These are phyloP conservation scores for Xylaria longipes DNA, from an alignment of 495 filamentous ascomycete genomes.

Conservation along the genomic window DNA sequence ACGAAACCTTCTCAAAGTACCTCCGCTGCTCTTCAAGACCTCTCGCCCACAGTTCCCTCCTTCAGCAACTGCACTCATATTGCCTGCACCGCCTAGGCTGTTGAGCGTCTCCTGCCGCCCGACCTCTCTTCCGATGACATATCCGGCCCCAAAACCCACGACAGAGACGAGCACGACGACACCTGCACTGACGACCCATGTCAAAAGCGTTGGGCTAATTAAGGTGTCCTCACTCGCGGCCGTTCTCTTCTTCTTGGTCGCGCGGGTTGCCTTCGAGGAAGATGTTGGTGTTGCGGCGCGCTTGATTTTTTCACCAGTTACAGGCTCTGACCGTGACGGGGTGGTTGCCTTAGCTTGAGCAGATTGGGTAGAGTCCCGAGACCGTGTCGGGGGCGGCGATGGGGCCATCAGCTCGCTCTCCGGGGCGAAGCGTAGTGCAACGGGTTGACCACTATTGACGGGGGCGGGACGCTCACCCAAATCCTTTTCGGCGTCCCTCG, in stretches of 20 bases:
- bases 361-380: constrained; percentile 36
- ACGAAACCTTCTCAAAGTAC: constrained; percentile 53
- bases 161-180: constrained; percentile 91
- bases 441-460: constrained; percentile 54
- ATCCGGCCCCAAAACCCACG: constrained; percentile 92
- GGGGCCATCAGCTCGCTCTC: constrained; percentile 72
- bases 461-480: constrained; percentile 33
- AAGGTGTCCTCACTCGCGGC: constrained; percentile 42
- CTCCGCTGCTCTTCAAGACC: constrained; percentile 44
- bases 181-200: constrained; percentile 90
- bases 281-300: constrained; percentile 50
- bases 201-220: constrained; percentile 78
- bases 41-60: constrained; percentile 50
- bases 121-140: constrained; percentile 84
- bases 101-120: constrained; percentile 67
- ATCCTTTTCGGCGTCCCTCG: constrained; percentile 61
- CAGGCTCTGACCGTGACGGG: constrained; percentile 33
- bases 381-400: constrained; percentile 33
- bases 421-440: constrained; percentile 70
- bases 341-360: constrained; percentile 23
- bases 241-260: constrained; percentile 63
- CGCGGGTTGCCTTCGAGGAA: constrained; percentile 44
- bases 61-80: constrained; percentile 44
- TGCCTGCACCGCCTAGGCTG: constrained; percentile 44
- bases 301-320: constrained; percentile 58